Conservation (phyloP, 768 basidiomycete genomes). For the Macrocybe gigantea region DNA sequence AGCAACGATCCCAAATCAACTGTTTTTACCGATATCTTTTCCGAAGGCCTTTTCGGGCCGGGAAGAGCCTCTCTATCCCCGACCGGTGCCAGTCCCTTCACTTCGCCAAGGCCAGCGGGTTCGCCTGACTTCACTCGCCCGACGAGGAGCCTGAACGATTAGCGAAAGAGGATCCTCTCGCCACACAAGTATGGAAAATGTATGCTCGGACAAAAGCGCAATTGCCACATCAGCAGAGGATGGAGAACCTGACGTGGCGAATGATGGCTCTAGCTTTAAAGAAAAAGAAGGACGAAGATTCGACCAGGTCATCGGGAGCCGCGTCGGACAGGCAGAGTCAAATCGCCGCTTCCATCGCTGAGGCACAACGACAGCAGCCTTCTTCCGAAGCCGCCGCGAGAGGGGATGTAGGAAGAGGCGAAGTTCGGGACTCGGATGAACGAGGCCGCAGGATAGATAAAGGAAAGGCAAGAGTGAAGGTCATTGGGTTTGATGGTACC, state of each 20-base stretch:
- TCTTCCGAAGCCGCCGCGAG: conserved; percentile 10
- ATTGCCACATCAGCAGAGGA: conserved; percentile 86
- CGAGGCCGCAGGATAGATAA: conserved; percentile 76
- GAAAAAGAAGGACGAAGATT: conserved; percentile 75
- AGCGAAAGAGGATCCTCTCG: conserved; percentile 83
- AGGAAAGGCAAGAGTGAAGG: conserved; percentile 71
- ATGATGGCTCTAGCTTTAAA: conserved; percentile 96
- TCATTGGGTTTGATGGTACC: conserved; percentile 76
- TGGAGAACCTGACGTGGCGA: conserved; percentile 98
- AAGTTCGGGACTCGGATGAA: conserved; percentile 32
- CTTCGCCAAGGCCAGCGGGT: conserved; percentile 61
- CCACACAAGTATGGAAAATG: conserved; percentile 97
- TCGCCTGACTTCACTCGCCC: conserved; percentile 59
- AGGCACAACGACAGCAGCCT: background rate
- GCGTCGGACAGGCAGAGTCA: conserved; percentile 9
- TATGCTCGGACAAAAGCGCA: conserved; percentile 87
- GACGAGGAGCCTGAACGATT: conserved; percentile 51
- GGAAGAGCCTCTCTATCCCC: conserved; percentile 31
- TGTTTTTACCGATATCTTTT: conserved; percentile 64
- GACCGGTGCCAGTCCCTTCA: conserved; percentile 46
- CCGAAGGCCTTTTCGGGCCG: conserved; percentile 57
- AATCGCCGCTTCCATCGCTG: background rate
- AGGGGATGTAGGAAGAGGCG: conserved; percentile 11
- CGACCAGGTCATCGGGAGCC: conserved; percentile 14
- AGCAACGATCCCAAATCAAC: conserved; percentile 52